phyloP scores from a whole-genome alignment of 495 filamentous ascomycete genomes.

The Pseudevernia furfuracea region DNA sequence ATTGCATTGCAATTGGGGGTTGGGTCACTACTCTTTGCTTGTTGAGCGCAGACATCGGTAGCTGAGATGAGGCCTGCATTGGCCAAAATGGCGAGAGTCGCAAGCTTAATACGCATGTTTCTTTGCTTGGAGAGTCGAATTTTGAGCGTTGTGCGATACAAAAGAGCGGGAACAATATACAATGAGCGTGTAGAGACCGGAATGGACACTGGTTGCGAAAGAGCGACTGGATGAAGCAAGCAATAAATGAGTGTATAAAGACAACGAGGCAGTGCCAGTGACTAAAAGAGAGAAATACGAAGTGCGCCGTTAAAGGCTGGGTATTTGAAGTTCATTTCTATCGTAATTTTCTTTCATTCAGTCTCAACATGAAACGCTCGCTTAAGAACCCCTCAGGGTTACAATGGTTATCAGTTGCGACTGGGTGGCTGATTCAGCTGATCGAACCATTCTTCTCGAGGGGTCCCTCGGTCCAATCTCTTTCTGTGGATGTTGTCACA shows the following conservation, averaged over 20 bases:
- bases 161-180: background rate
- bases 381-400: background rate
- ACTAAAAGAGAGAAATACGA: background rate
- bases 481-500: background rate
- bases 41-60: constrained; percentile 3
- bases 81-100: constrained; percentile 2
- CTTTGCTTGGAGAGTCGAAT: background rate
- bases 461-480: no score
- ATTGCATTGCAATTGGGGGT: constrained; percentile 1
- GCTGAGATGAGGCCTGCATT: background rate
- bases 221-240: background rate
- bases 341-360: no score
- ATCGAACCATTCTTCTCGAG: background rate
- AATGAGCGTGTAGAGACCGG: background rate
- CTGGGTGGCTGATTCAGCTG: background rate
- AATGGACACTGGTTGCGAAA: background rate
- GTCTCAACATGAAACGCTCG: constrained; percentile 6
- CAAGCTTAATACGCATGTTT: background rate
- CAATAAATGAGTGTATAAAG: background rate
- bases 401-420: no score
- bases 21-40: background rate
- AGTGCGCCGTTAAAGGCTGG: background rate
- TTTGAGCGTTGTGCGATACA: background rate
- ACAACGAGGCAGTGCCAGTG: background rate
- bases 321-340: background rate